These are phyloP conservation scores for Medicago arabica DNA, from an alignment of 306 rosid species.

Conservation along the genomic window DNA sequence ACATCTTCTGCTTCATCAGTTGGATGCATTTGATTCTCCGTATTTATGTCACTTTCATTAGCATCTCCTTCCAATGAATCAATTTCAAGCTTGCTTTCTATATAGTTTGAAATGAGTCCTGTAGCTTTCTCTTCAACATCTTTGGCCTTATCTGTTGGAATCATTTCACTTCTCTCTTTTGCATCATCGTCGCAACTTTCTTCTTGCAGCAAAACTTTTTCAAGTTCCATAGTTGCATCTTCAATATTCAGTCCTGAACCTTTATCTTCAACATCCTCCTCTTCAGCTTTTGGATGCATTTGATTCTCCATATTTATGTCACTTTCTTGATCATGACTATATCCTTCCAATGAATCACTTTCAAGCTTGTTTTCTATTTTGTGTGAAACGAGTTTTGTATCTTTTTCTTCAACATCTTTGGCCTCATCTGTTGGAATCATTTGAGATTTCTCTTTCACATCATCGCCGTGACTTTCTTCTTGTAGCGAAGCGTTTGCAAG, in stretches of 20 bases:
- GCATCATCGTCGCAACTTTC: slow-evolving; percentile 35
- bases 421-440: slow-evolving; percentile 38
- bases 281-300: slow-evolving; percentile 34
- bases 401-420: slow-evolving; percentile 42
- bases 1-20: slow-evolving; percentile 34
- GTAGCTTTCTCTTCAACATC: slow-evolving; percentile 42
- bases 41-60: slow-evolving; percentile 21
- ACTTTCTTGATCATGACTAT: slow-evolving; percentile 31
- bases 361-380: slow-evolving; percentile 23
- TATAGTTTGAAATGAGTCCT: slow-evolving; percentile 33
- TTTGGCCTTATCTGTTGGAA: slow-evolving; percentile 33
- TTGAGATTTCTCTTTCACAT: slow-evolving; percentile 39
- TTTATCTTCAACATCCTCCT: slow-evolving; percentile 39
- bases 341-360: slow-evolving; percentile 39
- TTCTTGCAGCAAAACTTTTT: slow-evolving; percentile 35
- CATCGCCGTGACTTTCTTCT: slow-evolving; percentile 41
- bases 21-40: slow-evolving; percentile 35
- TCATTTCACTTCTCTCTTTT: slow-evolving; percentile 41
- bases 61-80: slow-evolving; percentile 40
- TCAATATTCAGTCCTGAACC: slow-evolving; percentile 6
- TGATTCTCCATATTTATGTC: slow-evolving; percentile 29
- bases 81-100: slow-evolving; percentile 25
- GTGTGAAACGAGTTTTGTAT: slow-evolving; percentile 32
- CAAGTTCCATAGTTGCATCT: slow-evolving; percentile 40
- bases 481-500: slow-evolving; percentile 35